Conservation (phyloP, 352 stramenopile species). For the Phytophthora pinifolia region DNA sequence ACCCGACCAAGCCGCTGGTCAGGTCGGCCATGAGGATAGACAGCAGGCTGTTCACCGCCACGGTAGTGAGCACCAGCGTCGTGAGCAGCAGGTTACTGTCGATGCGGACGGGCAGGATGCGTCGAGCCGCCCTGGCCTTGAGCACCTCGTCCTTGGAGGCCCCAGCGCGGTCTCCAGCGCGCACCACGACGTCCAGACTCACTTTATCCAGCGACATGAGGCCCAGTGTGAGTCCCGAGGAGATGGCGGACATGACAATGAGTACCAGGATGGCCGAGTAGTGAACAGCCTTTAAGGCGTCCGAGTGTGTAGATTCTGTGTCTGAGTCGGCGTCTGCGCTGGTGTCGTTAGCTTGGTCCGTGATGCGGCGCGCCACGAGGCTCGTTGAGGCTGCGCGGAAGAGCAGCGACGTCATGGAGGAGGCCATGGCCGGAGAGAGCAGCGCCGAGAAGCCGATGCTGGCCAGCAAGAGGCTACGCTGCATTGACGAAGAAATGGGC, state of each 20-base stretch:
- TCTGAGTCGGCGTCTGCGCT: not conserved
- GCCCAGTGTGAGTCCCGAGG: conserved; percentile 95
- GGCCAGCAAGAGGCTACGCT: conserved; percentile 6
- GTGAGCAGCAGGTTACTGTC: conserved; percentile 97
- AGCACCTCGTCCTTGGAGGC: conserved; percentile 57
- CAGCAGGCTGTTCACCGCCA: conserved; percentile 96
- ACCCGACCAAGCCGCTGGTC: conserved; percentile 86
- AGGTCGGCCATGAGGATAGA: conserved; percentile 97
- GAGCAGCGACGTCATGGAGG: conserved; percentile 25
- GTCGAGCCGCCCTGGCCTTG: conserved; percentile 57
- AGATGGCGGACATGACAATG: conserved; percentile 90
- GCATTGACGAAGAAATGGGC: too few relatives aligned
- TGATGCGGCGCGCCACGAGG: conserved; percentile 18
- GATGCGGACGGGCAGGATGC: conserved; percentile 87
- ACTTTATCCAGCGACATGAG: conserved; percentile 97
- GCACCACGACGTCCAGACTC: conserved; percentile 95
- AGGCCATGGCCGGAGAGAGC: not conserved
- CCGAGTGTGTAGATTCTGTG: not conserved
- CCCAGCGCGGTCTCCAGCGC: conserved; percentile 75
- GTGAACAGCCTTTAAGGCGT: conserved; percentile 37
- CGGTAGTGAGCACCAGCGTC: conserved; percentile 97
- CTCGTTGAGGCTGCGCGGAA: conserved; percentile 16
- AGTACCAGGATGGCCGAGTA: conserved; percentile 58
- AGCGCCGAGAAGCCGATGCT: conserved; percentile 3
- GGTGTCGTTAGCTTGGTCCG: conserved; percentile 4